phyloP scores from a whole-genome alignment of 371 early-diverging fungal genomes.

The Sporodiniella umbellata region DNA sequence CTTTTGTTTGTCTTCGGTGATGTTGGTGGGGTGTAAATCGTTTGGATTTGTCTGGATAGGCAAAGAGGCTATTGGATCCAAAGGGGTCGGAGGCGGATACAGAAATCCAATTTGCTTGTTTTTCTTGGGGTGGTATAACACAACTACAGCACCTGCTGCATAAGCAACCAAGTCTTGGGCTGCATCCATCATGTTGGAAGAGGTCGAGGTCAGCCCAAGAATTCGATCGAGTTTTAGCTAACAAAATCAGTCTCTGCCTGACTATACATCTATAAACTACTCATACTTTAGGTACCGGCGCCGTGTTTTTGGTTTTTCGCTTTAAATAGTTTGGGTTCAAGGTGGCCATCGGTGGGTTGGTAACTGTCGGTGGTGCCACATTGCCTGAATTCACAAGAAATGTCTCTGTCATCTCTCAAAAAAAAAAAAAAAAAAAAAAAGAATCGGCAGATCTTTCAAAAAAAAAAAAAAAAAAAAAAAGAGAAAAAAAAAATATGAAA shows the following conservation, averaged over 20 bases:
- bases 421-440: constrained; percentile 2
- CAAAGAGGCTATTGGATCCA: constrained; percentile 7
- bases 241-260: neutral
- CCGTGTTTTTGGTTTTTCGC: constrained; percentile 1
- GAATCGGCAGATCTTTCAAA: too few species aligned
- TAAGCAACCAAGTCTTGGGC: constrained; percentile 68
- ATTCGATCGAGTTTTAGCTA: constrained; percentile 65
- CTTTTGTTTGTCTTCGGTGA: constrained; percentile 29
- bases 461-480: too few species aligned
- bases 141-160: constrained; percentile 74
- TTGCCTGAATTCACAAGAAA: constrained; percentile 49
- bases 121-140: constrained; percentile 67
- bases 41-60: constrained; percentile 5
- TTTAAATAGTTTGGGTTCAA: constrained; percentile 24
- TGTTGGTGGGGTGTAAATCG: constrained; percentile 4
- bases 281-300: constrained; percentile 22
- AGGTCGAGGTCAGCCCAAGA: constrained; percentile 59
- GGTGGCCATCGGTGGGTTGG: too few species aligned
- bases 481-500: too few species aligned
- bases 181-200: constrained; percentile 55
- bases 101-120: constrained; percentile 69
- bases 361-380: constrained; percentile 41
- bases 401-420: neutral
- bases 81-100: constrained; percentile 33
- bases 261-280: too few species aligned